phyloP scores from a whole-genome alignment of 2,329 filamentous ascomycete species.

The Parafenestella ontariensis region DNA sequence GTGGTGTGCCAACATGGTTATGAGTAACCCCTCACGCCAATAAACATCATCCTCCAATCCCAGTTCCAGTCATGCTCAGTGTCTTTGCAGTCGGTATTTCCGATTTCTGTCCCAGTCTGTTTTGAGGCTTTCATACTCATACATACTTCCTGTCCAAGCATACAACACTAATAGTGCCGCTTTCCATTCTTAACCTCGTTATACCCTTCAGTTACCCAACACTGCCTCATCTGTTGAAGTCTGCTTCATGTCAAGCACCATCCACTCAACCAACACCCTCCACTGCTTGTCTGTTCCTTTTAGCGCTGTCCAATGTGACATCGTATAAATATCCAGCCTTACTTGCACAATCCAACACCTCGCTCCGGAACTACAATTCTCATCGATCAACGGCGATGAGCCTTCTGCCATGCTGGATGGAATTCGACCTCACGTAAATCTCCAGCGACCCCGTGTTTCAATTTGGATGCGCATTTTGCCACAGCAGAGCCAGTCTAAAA shows the following conservation, averaged over 20 bases:
- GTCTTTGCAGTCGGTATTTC: neutral
- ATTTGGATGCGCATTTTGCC: too few relatives aligned
- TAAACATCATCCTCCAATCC: constrained; percentile 40
- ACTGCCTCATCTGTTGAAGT: too few relatives aligned
- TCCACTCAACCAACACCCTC: neutral
- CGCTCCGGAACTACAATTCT: neutral
- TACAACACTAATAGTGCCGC: neutral
- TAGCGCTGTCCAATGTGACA: neutral
- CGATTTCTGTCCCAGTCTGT: too few relatives aligned
- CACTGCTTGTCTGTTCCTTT: neutral
- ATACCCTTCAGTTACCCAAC: neutral
- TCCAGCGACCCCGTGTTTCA: too few relatives aligned
- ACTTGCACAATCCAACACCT: neutral
- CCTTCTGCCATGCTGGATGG: neutral
- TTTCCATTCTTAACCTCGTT: neutral
- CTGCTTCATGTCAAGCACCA: neutral
- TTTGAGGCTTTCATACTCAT: too few relatives aligned
- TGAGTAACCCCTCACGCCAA: constrained; percentile 46
- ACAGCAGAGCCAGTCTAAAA: too few relatives aligned
- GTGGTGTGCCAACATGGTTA: constrained; percentile 45
- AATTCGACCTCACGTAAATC: too few relatives aligned
- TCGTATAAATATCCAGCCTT: neutral
- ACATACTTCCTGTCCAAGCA: neutral
- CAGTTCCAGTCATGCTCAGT: constrained; percentile 4
- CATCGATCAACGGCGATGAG: neutral